Conservation (phyloP, 192 early-diverging fungal species). For the Powellomyces hirtus region DNA sequence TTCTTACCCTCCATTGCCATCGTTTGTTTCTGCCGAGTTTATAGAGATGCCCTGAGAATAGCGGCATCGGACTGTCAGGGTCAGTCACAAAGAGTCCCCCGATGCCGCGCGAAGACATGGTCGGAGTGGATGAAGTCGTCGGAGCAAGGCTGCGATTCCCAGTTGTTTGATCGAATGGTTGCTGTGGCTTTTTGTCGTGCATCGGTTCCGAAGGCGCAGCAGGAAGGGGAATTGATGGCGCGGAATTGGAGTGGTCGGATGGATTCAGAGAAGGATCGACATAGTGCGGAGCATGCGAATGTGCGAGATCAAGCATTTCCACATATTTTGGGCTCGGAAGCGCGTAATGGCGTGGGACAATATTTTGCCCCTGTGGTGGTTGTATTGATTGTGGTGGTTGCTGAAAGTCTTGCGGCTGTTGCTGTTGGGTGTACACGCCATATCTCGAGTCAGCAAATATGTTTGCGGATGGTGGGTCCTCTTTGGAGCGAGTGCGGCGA, state of each 20-base stretch:
- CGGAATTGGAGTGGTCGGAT: too few relatives aligned
- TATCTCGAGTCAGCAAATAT: background rate
- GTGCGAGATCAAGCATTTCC: background rate
- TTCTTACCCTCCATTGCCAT: slow-evolving; percentile 23
- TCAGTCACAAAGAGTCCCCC: too few relatives aligned
- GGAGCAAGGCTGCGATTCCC: background rate
- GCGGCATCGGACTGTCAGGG: background rate
- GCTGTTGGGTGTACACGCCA: background rate
- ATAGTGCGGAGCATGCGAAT: background rate
- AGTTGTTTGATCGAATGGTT: background rate
- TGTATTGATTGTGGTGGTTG: background rate
- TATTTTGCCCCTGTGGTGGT: background rate
- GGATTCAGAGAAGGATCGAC: background rate
- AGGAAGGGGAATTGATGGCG: background rate
- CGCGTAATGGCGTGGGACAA: background rate
- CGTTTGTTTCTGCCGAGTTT: slow-evolving; percentile 19
- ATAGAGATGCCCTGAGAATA: slow-evolving; percentile 22
- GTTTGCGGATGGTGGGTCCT: background rate
- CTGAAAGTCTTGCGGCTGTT: background rate
- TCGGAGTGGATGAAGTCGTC: background rate
- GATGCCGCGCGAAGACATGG: too few relatives aligned
- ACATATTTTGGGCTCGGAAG: background rate
- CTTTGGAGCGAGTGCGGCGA: background rate
- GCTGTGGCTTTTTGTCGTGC: background rate
- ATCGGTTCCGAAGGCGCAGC: background rate